Percentiles rank a stretch among this genome's conserved stretches.
phyloP scores from a whole-genome alignment of 2,329 filamentous ascomycete genomes.

The Nectriaceae sp. region DNA sequence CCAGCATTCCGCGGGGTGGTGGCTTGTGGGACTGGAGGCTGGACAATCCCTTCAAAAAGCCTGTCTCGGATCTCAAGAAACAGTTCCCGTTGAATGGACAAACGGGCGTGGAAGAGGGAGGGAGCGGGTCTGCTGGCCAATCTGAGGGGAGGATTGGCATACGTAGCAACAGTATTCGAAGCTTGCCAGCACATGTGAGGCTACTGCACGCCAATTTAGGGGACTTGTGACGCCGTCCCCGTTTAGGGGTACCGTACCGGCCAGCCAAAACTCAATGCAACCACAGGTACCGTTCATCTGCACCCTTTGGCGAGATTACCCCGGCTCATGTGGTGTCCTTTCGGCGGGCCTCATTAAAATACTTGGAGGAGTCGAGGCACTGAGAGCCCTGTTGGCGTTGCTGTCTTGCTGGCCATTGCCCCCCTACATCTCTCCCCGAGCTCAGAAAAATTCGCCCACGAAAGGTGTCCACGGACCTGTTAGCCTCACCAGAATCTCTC shows the following conservation, averaged over 20 bases:
- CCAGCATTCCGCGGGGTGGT: too few relatives aligned
- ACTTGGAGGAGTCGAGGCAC: constrained; percentile 5
- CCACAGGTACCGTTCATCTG: background rate
- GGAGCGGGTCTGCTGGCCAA: too few relatives aligned
- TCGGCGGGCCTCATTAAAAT: constrained; percentile 30
- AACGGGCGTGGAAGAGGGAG: too few relatives aligned
- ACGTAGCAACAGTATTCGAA: too few relatives aligned
- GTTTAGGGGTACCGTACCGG: background rate
- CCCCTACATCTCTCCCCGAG: background rate
- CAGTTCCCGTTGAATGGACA: too few relatives aligned
- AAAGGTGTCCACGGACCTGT: too few relatives aligned
- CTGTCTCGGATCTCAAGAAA: too few relatives aligned
- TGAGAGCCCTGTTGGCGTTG: constrained; percentile 4
- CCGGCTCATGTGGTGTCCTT: constrained; percentile 25
- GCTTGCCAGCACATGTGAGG: background rate
- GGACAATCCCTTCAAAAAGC: too few relatives aligned
- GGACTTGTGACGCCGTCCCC: background rate
- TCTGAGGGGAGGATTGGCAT: too few relatives aligned
- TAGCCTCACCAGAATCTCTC: constrained; percentile 9
- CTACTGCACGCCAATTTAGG: background rate
- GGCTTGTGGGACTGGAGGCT: too few relatives aligned
- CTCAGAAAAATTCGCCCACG: background rate
- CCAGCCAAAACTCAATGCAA: background rate
- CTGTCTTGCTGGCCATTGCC: too few relatives aligned
- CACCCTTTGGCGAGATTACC: constrained; percentile 28